Base-by-base conservation (phyloP, 768 basidiomycete species). In the Mycena galopus region DNA sequence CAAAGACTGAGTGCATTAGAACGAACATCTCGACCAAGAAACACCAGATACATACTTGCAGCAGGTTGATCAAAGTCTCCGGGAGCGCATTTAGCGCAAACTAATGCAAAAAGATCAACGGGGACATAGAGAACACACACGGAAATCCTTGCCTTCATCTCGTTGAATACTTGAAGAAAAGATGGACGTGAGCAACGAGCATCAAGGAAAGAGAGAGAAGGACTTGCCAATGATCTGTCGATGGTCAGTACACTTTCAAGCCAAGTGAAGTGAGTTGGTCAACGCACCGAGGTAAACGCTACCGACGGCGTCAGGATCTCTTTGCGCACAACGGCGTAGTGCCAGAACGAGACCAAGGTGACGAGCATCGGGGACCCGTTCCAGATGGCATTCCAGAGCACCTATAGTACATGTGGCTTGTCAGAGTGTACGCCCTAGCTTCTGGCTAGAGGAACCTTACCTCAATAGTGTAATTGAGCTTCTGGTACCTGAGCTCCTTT, bases 71-170 rank as follows among this genome's bases (percentile, higher is more conserved):
- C 78, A 97, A 91, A 0, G 95, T 96, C 80, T 97, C 96, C 0
- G 96, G 96, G 7, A 98, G 87, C 0, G 93, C 93, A 76, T 93
- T 96, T 65, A 97, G 87, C 7, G 93, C 94, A 75, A 92, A 97
- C 78, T 59, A 29, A 30, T n/a, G 10, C 29, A 55, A 27, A 25
- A 51, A 17, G 3, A 55, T 55, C 53, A 55, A n/a, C 29, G 29
- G 30, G 6, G 29, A 55, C 17, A 16, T 6, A 30, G 3, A 6
- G 30, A 55, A 30, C 8, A 6, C 17, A 55, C n/a, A n/a, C 7
- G 53, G 17, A 55, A 30, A 30, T 12, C 8, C 53, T 29, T 30
- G 53, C 53, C 53, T 93, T 93, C 88, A 97, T 91, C 82, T 96
- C 94, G 62, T 88, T 87, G 82, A 97, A 97, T 23, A 97, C 95